phyloP scores from a whole-genome alignment of 225 moss, liverwort and hornwort genomes.

The Physcomitrellopsis africana region DNA sequence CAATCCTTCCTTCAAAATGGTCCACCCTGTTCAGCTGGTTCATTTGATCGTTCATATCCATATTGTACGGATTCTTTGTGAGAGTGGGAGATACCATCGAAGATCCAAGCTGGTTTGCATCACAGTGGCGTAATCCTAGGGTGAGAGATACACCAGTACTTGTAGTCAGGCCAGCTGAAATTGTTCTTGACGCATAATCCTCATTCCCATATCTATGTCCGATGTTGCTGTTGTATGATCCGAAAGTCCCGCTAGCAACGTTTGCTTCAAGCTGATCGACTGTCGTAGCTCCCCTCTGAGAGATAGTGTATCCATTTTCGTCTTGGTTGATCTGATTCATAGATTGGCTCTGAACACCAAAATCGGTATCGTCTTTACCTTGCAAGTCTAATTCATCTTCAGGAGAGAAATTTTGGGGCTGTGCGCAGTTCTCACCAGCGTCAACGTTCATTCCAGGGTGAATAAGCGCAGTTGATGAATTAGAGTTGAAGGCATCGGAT shows the following conservation, averaged over 20 bases:
- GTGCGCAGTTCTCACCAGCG: constrained; percentile 12
- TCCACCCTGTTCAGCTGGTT: constrained; percentile 34
- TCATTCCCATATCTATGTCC: constrained; percentile 32
- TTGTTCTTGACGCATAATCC: constrained; percentile 32
- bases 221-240: constrained; percentile 27
- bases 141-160: constrained; percentile 52
- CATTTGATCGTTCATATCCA: constrained; percentile 40
- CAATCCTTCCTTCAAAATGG: constrained; percentile 28
- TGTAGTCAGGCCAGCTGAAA: constrained; percentile 10
- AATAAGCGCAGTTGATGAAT: constrained; percentile 1
- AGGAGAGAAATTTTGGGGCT: constrained; percentile 8
- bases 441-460: constrained; percentile 22
- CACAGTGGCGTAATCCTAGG: constrained; percentile 53
- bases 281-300: constrained; percentile 19
- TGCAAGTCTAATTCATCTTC: constrained; percentile 15
- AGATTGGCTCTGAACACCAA: constrained; percentile 18
- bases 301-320: constrained; percentile 5
- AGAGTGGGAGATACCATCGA: constrained; percentile 36
- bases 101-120: constrained; percentile 38
- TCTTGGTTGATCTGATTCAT: constrained; percentile 17
- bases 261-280: constrained; percentile 27
- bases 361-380: constrained; percentile 16
- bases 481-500: constrained; percentile 32
- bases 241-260: constrained; percentile 36
- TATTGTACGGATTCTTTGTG: constrained; percentile 35